A percentile compares a stretch with the other conserved stretches of the same genome.
Conservation (phyloP, 257 asterid genomes). For the Capsicum pubescens region DNA sequence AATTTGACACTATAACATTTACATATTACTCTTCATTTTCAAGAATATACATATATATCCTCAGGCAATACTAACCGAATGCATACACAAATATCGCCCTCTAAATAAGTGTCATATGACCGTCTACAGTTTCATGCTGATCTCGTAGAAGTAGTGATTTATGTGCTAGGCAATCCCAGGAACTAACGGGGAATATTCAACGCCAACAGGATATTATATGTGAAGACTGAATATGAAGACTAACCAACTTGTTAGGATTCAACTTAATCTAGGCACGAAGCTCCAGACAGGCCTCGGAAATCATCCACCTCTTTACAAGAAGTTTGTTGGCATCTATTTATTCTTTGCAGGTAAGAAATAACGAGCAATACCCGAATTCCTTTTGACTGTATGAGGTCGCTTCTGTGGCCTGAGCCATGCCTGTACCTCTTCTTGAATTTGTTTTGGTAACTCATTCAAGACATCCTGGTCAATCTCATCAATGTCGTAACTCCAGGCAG, state of each 20-base stretch:
- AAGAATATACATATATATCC: not conserved
- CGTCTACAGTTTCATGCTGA: not conserved
- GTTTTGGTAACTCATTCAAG: constrained; percentile 71
- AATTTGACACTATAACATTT: not conserved
- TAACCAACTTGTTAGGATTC: constrained; percentile 16
- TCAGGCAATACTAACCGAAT: not conserved
- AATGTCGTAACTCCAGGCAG: constrained; percentile 60
- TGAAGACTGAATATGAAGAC: not conserved
- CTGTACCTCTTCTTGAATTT: constrained; percentile 81
- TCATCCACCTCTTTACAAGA: not conserved
- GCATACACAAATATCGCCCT: not conserved
- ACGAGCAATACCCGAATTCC: constrained; percentile 64
- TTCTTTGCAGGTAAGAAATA: constrained; percentile 62
- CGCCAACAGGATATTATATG: not conserved
- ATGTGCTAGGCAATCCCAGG: not conserved
- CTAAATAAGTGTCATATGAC: not conserved
- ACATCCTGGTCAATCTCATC: constrained; percentile 76
- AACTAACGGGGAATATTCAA: not conserved
- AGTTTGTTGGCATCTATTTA: constrained; percentile 29
- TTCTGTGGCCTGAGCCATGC: constrained; percentile 75
- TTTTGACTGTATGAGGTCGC: constrained; percentile 57
- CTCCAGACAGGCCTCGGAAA: not conserved
- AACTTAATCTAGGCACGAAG: not conserved
- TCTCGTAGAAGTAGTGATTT: not conserved
- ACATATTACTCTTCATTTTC: not conserved